These are phyloP conservation scores for Ceratocystis destructans DNA, from an alignment of 2,329 filamentous ascomycete species.

Conservation along the genomic window DNA sequence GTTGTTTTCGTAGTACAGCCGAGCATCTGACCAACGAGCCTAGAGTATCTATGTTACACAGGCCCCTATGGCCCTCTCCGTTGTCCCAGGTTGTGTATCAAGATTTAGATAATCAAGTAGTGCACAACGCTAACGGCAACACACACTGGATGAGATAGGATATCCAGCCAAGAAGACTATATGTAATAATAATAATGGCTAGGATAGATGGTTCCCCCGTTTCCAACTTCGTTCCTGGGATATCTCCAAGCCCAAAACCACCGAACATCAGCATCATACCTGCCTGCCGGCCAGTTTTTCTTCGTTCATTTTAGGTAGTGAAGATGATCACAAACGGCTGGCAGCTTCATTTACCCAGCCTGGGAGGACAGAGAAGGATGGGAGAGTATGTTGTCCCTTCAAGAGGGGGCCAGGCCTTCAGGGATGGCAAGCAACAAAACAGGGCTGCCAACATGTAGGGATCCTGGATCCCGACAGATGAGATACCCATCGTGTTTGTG, in stretches of 20 bases:
- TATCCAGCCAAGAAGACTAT: background rate
- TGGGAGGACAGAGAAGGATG: background rate
- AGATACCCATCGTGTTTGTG: background rate
- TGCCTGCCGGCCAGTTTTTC: background rate
- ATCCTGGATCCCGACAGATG: slow-evolving; percentile 2
- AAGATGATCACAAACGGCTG: background rate
- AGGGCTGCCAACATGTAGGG: background rate
- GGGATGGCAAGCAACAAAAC: background rate
- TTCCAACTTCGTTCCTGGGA: background rate
- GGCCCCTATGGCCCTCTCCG: background rate
- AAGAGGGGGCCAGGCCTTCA: background rate
- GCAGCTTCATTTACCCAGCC: background rate
- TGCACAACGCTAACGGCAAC: background rate
- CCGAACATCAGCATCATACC: background rate
- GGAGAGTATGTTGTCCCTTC: background rate
- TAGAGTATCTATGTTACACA: background rate
- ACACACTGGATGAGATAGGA: background rate
- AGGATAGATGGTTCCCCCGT: background rate
- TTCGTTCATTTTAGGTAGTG: background rate
- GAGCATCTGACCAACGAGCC: background rate
- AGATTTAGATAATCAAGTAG: background rate
- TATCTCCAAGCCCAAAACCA: background rate
- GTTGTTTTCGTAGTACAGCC: background rate
- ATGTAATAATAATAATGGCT: background rate
- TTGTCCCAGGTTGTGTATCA: background rate